Evolutionary conservation across 2,329 filamentous ascomycete genomes (phyloP).

Genomic region (Trichophaea hybrida): DNA sequence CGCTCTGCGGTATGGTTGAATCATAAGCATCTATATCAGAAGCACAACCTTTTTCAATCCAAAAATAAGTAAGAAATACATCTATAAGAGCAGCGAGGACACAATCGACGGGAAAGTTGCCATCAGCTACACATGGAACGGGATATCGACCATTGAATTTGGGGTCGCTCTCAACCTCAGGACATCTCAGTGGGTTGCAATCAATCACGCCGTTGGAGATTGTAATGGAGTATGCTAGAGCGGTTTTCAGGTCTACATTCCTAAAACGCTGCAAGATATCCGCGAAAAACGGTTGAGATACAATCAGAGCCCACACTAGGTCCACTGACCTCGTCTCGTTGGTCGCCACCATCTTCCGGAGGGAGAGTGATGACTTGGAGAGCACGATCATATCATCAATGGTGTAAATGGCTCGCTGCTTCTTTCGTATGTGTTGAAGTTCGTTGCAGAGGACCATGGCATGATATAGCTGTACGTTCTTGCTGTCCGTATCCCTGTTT

Average conservation of each 20-base stretch:
- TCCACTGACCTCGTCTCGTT: not conserved
- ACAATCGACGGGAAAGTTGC: conserved; percentile 2
- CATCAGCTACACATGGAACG: conserved; percentile 1
- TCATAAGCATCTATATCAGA: conserved; percentile 14
- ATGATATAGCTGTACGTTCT: not conserved
- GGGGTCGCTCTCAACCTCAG: not conserved
- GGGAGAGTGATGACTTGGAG: conserved; percentile 1
- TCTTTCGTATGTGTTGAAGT: conserved; percentile 6
- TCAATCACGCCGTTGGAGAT: not conserved
- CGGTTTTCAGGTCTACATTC: not conserved
- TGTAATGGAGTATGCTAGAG: not conserved
- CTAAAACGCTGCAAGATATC: conserved; percentile 2
- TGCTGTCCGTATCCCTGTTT: too few relatives aligned
- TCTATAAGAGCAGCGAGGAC: conserved; percentile 11
- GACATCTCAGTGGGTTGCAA: not conserved
- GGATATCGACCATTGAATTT: not conserved
- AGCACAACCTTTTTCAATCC: conserved; percentile 9
- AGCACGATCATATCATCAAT: conserved; percentile 10
- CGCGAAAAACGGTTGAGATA: conserved; percentile 3
- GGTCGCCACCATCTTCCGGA: not conserved
- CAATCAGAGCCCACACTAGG: conserved; percentile 14
- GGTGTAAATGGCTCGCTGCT: not conserved
- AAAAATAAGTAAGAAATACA: conserved; percentile 14
- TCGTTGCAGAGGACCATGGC: conserved; percentile 14
- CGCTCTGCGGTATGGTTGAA: conserved; percentile 12